Evolutionary conservation across 176 grass and related monocot genomes (phyloP).

Genomic region (Urochloa ruziziensis): DNA sequence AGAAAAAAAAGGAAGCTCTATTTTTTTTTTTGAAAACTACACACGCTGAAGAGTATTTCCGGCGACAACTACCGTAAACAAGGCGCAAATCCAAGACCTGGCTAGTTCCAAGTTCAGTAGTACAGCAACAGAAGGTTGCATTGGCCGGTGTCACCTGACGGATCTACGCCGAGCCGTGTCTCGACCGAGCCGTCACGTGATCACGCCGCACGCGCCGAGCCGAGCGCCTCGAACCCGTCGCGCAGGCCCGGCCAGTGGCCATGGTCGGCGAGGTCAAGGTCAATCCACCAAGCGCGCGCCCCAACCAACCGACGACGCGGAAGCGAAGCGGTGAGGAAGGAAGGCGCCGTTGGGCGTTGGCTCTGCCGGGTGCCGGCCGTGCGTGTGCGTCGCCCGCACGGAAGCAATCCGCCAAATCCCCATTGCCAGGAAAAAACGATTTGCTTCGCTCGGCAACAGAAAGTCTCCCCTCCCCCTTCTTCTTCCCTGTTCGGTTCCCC

Average conservation of each 20-base stretch:
- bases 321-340: constrained; percentile 8
- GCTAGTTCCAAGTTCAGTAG: too few species aligned
- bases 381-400: neutral
- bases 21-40: too few species aligned
- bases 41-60: too few species aligned
- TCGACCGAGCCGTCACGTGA: too few species aligned
- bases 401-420: neutral
- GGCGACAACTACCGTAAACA: too few species aligned
- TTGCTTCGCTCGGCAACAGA: neutral
- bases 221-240: neutral
- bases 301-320: neutral
- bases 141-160: neutral
- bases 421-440: neutral
- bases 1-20: neutral
- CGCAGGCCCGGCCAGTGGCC: too few species aligned
- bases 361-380: too few species aligned
- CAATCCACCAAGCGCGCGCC: neutral
- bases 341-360: neutral
- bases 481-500: constrained; percentile 7
- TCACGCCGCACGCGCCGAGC: neutral
- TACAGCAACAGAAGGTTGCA: neutral
- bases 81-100: neutral
- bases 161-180: too few species aligned
- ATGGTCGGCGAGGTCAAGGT: too few species aligned
- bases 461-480: neutral